Conservation (phyloP, 2,329 filamentous ascomycete species). For the Conoideocrella luteorostrata region DNA sequence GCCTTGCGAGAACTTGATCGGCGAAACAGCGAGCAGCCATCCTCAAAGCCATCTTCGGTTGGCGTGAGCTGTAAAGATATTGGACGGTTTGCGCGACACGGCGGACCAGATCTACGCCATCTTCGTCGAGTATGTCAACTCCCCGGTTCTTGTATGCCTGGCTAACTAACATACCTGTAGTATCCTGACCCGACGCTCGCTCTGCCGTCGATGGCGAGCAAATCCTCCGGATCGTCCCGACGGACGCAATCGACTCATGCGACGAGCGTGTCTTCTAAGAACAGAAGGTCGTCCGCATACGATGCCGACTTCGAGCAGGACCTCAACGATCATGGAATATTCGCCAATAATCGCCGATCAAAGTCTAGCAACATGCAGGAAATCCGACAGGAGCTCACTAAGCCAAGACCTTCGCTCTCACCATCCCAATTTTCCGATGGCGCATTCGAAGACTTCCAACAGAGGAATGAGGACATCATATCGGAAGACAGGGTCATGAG, state of each 20-base stretch:
- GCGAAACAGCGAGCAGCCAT: neutral
- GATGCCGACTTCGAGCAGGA: conserved; percentile 4
- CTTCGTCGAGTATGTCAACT: neutral
- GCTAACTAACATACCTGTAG: neutral
- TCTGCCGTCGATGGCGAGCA: neutral
- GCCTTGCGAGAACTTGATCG: conserved; percentile 6
- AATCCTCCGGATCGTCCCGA: neutral
- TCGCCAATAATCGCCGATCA: neutral
- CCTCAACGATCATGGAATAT: conserved; percentile 2
- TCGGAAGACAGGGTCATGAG: neutral
- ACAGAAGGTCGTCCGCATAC: conserved; percentile 5
- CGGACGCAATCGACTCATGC: neutral
- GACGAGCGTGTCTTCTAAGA: neutral
- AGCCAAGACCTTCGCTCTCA: neutral
- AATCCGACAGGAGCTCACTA: neutral
- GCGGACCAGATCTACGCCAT: conserved; percentile 2
- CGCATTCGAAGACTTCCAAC: neutral
- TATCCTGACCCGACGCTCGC: neutral
- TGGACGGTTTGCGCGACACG: conserved; percentile 1
- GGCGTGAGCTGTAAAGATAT: neutral
- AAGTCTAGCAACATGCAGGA: neutral
- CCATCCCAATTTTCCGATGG: neutral
- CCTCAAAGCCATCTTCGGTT: neutral
- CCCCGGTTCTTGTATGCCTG: neutral
- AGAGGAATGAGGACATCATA: conserved; percentile 8